Base-by-base conservation (phyloP, 2,329 filamentous ascomycete genomes). In the Chaetomium strumarium region DNA sequence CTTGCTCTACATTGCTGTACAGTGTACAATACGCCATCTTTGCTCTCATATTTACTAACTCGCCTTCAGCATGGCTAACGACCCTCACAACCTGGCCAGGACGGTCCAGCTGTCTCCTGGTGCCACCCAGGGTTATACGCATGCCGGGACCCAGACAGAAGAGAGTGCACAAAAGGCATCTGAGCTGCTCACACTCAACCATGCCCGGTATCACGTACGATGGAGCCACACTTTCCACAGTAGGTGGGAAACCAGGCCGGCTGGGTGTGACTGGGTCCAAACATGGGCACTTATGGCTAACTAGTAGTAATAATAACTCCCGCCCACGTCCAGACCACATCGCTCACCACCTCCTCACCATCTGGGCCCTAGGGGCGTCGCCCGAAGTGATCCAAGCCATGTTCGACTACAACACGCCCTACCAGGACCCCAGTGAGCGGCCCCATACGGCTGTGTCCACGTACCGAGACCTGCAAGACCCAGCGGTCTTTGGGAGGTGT, bases 321-420 rank as follows among this genome's bases (percentile, higher is more conserved):
- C n/a, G n/a, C n/a, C n/a, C n/a, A n/a, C n/a, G 17, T 19, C 5
- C 20, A 53, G 51, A 53, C 44, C 51, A 53, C 20, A 48, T 41
- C 5, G 38, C 34, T 3, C 51, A 53, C n/a, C 51, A 53, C 24
- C 38, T 49, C 11, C 33, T 53, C 29, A 19, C 51, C n/a, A 14
- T 48, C 13, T 53, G 45, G 44, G 51, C 44, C 1, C 16, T 53
- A 19, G 51, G 51, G 1, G 51, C 39, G 3, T 37, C 51, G 20
- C 45, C 51, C 7, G 19, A 17, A 9, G 51, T 49, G 51, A 48
- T 49, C n/a, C 51, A 53, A 24, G 45, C 14, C 39, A 44, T 48
- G 44, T 53, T 14, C 10, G 45, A 53, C 9, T 17, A 37, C 45
- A 53, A 53, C 39, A 39, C 17, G 10, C 20, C 45, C 12, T 53